Evolutionary conservation across 768 basidiomycete genomes (phyloP), one percentile per base, ranked within the genome.

Genomic region (Leucocoprinus leucothites): DNA sequence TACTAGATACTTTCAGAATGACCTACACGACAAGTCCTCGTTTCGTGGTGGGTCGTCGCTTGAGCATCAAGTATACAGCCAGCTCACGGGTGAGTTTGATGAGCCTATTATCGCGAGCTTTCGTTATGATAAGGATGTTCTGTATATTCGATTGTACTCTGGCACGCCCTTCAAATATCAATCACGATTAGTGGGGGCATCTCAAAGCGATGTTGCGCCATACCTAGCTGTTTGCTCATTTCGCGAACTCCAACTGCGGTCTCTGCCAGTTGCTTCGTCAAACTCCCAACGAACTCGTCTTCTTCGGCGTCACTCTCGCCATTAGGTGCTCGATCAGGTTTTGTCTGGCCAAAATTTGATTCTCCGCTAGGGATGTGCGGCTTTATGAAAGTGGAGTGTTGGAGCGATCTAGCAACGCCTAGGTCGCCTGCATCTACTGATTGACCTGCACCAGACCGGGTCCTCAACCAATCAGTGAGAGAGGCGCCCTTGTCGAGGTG

Each of bases 141-240:
- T 98, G 94, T 55, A 98, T 94, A 64, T 91, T 89, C 14, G 92
- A 89, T 48, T 85, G 85, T 54, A 98, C 91, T 28, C 93, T 82
- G 3, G 96, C 94, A 53, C 96, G 89, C 51, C 96, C 95, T 98
- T 64, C 34, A 44, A 26, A 35, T 22, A 50, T 48, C 55, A 56
- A 56, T 57, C 60, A 38, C 4, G 67, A 57, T 4, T 47, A 46
- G 21, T 36, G 45, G 31, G 11, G 11, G 9, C 47, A 19, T 4
- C 6, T 28, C 11, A 21, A 19, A 8, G 19, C 9, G 22, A 47
- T 0, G 11, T 34, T 34, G 26, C 31, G 21, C 5, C 25, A 13
- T 62, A 93, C 96, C 97, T 16, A 99, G 86, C 69, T 96, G 92
- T 70, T 96, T 96, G 82, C 94, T 96, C 94, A 98, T 95, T 72